phyloP scores from a whole-genome alignment of 106 monocot genomes.

The Dioscorea alata region DNA sequence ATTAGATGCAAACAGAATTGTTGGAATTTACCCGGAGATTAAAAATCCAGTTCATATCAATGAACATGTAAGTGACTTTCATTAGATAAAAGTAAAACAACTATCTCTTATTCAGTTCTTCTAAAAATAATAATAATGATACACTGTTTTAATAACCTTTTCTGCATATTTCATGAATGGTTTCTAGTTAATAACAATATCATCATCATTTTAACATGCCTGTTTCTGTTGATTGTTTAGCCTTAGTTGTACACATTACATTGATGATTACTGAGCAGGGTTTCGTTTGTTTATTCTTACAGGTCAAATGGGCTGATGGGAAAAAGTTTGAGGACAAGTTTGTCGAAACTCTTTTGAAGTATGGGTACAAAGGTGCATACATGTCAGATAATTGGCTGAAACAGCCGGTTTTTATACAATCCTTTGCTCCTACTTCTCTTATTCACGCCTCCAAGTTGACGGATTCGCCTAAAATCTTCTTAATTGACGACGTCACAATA shows the following conservation, averaged over 20 bases:
- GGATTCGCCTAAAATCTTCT: slow-evolving; percentile 76
- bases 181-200: too few species aligned
- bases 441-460: slow-evolving; percentile 77
- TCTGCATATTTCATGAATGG: too few species aligned
- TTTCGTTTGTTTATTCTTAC: slow-evolving; percentile 7
- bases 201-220: too few species aligned
- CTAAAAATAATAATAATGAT: too few species aligned
- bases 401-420: slow-evolving; percentile 90
- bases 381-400: slow-evolving; percentile 74
- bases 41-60: slow-evolving; percentile 92
- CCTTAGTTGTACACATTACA: too few species aligned
- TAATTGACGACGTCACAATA: slow-evolving; percentile 63
- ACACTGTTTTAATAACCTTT: too few species aligned
- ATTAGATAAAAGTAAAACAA: not conserved
- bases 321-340: slow-evolving; percentile 92
- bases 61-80: slow-evolving; percentile 62
- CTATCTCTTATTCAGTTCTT: too few species aligned
- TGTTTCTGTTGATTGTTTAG: too few species aligned
- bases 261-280: too few species aligned
- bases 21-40: slow-evolving; percentile 96
- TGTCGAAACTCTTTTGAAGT: slow-evolving; percentile 70
- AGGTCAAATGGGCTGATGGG: slow-evolving; percentile 88
- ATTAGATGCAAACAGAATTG: slow-evolving; percentile 67
- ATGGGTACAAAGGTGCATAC: slow-evolving; percentile 88
- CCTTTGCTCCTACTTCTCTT: slow-evolving; percentile 89